Conservation (phyloP, 1,284 basidiomycete species). For the Pseudozyma flocculosa region DNA sequence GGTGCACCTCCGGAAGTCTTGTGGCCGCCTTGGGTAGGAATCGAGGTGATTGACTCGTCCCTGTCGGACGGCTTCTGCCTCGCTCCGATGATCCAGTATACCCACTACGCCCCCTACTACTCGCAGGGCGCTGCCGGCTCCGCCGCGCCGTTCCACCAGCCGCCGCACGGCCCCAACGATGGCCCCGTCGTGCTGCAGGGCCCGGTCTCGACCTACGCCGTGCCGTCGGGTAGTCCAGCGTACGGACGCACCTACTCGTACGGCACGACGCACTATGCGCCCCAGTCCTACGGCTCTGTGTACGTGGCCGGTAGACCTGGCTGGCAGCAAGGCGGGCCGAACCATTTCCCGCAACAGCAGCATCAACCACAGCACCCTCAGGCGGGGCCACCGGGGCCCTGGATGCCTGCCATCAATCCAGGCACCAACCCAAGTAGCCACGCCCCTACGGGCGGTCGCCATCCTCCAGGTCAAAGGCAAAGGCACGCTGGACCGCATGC, state of each 20-base stretch:
- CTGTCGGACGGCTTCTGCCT: not conserved
- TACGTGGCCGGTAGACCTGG: not conserved
- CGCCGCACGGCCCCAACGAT: not conserved
- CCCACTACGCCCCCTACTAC: not conserved
- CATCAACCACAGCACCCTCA: not conserved
- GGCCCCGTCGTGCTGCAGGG: not conserved
- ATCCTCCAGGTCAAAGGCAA: too few relatives aligned
- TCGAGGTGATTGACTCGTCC: not conserved
- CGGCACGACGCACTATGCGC: not conserved
- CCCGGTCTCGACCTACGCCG: not conserved
- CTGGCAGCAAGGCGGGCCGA: not conserved
- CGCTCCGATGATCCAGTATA: not conserved
- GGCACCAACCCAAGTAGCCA: not conserved
- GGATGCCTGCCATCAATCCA: not conserved
- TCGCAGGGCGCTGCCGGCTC: not conserved
- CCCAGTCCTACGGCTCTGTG: not conserved
- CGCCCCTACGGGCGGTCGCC: too few relatives aligned
- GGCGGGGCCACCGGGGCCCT: not conserved
- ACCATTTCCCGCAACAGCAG: not conserved
- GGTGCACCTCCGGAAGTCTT: not conserved
- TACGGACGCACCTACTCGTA: not conserved
- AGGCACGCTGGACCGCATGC: too few relatives aligned
- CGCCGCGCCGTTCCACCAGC: not conserved
- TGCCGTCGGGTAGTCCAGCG: not conserved
- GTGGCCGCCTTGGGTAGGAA: not conserved